phyloP scores from a whole-genome alignment of 225 moss, liverwort and hornwort species.

The Thuidium tamariscinum region DNA sequence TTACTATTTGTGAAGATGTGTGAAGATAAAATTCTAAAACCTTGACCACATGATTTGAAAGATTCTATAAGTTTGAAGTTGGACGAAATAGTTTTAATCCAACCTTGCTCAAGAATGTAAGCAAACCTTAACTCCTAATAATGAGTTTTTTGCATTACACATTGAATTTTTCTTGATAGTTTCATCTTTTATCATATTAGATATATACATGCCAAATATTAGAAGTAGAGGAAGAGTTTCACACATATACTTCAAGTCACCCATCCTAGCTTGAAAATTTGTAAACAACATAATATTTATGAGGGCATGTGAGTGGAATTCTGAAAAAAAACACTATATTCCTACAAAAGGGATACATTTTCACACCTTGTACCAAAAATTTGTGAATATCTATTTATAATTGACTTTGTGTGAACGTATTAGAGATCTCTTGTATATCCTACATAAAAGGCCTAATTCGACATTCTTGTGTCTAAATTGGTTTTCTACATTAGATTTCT shows the following conservation, averaged over 20 bases:
- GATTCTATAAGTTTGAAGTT: not conserved
- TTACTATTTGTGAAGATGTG: not conserved
- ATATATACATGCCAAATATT: not conserved
- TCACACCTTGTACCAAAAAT: too few relatives aligned
- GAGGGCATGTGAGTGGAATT: too few relatives aligned
- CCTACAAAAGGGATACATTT: too few relatives aligned
- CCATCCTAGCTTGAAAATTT: rapidly evolving
- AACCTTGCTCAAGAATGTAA: not conserved
- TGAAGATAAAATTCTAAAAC: not conserved
- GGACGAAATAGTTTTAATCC: too few relatives aligned
- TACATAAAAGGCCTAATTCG: too few relatives aligned
- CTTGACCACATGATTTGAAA: not conserved
- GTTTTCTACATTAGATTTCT: too few relatives aligned
- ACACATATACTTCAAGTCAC: rapidly evolving
- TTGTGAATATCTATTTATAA: too few relatives aligned
- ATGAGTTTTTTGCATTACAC: not conserved
- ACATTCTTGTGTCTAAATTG: too few relatives aligned
- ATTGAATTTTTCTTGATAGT: not conserved
- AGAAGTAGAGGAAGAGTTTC: not conserved
- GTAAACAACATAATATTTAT: too few relatives aligned
- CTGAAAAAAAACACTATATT: too few relatives aligned
- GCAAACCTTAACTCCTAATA: rapidly evolving
- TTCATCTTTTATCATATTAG: not conserved
- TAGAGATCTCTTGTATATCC: too few relatives aligned
- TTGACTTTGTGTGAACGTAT: too few relatives aligned